Conservation (phyloP, 441 rosid species). For the Populus hybrid region DNA sequence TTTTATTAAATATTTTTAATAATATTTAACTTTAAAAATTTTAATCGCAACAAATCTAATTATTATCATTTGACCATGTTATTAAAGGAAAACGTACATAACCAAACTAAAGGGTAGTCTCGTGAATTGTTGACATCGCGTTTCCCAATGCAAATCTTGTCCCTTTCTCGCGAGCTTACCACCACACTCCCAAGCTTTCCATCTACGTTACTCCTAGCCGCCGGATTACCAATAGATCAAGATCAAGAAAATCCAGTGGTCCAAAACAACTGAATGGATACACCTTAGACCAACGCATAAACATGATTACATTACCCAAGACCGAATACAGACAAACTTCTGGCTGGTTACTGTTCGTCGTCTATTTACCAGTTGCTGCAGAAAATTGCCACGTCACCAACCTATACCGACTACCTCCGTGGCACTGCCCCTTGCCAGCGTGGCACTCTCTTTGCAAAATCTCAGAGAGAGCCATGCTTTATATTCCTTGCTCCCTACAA, state of each 20-base stretch:
- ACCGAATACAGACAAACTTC: not conserved
- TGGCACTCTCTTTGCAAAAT: not conserved
- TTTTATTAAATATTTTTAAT: too few species aligned
- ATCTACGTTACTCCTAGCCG: not conserved
- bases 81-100: too few species aligned
- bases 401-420: conserved; percentile 6
- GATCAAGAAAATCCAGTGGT: not conserved
- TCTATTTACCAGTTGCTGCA: conserved; percentile 1
- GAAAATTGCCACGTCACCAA: conserved; percentile 13
- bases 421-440: conserved; percentile 8
- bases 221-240: not conserved
- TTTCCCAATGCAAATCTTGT: conserved; percentile 3
- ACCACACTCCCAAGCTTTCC: not conserved
- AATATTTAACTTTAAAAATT: too few species aligned
- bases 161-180: not conserved
- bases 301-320: not conserved
- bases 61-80: too few species aligned
- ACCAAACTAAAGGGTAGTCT: not conserved
- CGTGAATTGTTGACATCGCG: not conserved
- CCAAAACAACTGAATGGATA: not conserved
- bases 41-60: too few species aligned
- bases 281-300: not conserved
- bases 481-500: conserved; percentile 13
- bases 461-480: not conserved
- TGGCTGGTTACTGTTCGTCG: not conserved